A percentile compares a stretch with the other conserved stretches of the same genome.
These are phyloP conservation scores for Cyphellophora attinorum DNA, from an alignment of 2,329 filamentous ascomycete genomes.

Conservation along the genomic window DNA sequence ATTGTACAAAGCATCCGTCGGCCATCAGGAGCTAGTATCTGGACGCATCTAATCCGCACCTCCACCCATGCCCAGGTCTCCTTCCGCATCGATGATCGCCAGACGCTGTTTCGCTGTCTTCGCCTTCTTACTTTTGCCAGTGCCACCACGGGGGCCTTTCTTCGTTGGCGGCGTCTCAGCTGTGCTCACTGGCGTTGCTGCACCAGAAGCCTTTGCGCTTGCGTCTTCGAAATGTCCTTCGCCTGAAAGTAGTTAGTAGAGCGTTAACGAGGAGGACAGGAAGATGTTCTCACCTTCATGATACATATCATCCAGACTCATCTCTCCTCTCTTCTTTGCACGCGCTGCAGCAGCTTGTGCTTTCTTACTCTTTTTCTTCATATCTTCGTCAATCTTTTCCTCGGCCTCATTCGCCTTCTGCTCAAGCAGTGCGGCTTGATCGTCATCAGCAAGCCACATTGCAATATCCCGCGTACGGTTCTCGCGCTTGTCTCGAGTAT, in stretches of 20 bases:
- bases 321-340: slow-evolving; percentile 51
- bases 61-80: slow-evolving; percentile 25
- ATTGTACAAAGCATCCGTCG: neutral
- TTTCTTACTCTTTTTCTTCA: slow-evolving; percentile 48
- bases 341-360: slow-evolving; percentile 37
- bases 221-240: slow-evolving; percentile 93
- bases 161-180: slow-evolving; percentile 37
- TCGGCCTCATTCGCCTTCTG: slow-evolving; percentile 80
- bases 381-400: slow-evolving; percentile 52
- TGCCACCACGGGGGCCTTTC: slow-evolving; percentile 49
- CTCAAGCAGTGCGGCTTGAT: slow-evolving; percentile 89
- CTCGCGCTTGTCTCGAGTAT: slow-evolving; percentile 74
- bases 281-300: slow-evolving; percentile 71
- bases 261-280: slow-evolving; percentile 12
- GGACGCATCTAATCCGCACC: slow-evolving; percentile 3
- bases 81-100: slow-evolving; percentile 34
- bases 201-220: slow-evolving; percentile 71
- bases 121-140: slow-evolving; percentile 50
- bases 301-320: slow-evolving; percentile 89
- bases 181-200: slow-evolving; percentile 66
- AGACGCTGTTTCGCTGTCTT: slow-evolving; percentile 48
- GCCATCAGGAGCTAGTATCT: no score
- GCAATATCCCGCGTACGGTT: slow-evolving; percentile 97
- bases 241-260: slow-evolving; percentile 43
- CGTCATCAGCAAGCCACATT: slow-evolving; percentile 96